Percentiles rank a stretch among this genome's conserved stretches.
Conservation (phyloP, 2,329 filamentous ascomycete species). For the Venturia carpophila region DNA sequence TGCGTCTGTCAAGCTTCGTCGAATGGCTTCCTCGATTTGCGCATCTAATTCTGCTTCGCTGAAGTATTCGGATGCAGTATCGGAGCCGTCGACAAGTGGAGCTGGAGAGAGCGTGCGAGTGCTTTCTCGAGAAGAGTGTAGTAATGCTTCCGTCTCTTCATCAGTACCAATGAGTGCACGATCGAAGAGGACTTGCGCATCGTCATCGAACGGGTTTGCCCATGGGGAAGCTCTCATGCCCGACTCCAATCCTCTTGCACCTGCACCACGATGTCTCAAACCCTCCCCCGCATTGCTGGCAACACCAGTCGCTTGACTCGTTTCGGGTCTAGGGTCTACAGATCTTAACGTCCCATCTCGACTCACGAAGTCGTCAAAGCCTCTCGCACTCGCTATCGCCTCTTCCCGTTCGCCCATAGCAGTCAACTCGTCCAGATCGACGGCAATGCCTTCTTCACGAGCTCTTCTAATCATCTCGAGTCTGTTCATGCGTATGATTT, state of each 20-base stretch:
- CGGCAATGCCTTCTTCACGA: constrained; percentile 34
- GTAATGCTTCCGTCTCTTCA: constrained; percentile 5
- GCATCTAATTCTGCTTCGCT: constrained; percentile 19
- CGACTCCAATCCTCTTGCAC: constrained; percentile 31
- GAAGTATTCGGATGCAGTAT: constrained; percentile 15
- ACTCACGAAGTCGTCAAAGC: not conserved
- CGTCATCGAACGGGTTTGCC: constrained; percentile 41
- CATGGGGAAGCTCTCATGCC: constrained; percentile 29
- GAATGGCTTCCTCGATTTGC: constrained; percentile 19
- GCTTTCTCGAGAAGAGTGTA: constrained; percentile 12
- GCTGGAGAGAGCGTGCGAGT: constrained; percentile 9
- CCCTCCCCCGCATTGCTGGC: constrained; percentile 13
- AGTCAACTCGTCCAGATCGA: constrained; percentile 34
- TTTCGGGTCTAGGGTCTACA: not conserved
- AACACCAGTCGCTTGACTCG: constrained; percentile 1
- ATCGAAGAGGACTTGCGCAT: constrained; percentile 37
- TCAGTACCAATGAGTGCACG: constrained; percentile 27
- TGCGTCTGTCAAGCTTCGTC: constrained; percentile 13
- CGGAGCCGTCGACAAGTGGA: constrained; percentile 1
- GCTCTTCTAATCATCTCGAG: constrained; percentile 31
- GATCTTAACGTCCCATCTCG: constrained; percentile 20
- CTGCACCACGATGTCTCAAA: constrained; percentile 25
- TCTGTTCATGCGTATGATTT: constrained; percentile 29
- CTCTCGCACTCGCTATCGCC: not conserved
- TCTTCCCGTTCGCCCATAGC: constrained; percentile 25